phyloP scores from a whole-genome alignment of 2,329 filamentous ascomycete species.

The Aschersonia sp. region DNA sequence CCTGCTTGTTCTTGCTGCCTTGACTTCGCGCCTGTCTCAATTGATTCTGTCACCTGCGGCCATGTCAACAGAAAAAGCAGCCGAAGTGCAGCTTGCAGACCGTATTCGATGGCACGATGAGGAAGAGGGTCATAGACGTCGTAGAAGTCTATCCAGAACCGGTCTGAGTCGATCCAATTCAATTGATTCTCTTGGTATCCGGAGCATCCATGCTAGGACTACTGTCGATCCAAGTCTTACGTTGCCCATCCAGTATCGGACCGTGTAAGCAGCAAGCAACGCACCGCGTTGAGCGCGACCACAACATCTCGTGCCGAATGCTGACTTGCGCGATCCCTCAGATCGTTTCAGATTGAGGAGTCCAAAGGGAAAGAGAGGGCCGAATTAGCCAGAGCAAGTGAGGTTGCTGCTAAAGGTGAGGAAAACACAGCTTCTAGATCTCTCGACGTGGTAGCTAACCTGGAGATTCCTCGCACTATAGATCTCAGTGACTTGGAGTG shows the following conservation, averaged over 20 bases:
- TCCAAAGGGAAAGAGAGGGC: constrained; percentile 29
- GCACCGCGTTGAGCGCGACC: not conserved
- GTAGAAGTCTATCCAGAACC: constrained; percentile 7
- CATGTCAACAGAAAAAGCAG: constrained; percentile 6
- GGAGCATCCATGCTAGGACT: constrained; percentile 18
- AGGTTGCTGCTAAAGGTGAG: constrained; percentile 29
- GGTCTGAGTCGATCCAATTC: constrained; percentile 12
- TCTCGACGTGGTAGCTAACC: not conserved
- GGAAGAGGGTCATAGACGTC: constrained; percentile 13
- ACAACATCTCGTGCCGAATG: not conserved
- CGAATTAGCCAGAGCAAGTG: constrained; percentile 22
- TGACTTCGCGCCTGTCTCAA: not conserved
- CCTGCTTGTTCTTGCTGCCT: not conserved
- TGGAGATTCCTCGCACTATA: constrained; percentile 9
- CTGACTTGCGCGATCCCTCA: not conserved
- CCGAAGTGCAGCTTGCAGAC: constrained; percentile 8
- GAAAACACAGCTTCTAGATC: not conserved
- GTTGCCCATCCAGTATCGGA: constrained; percentile 40
- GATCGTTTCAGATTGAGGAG: constrained; percentile 42
- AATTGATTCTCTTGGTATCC: constrained; percentile 25
- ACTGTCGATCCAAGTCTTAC: constrained; percentile 12
- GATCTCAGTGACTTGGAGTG: constrained; percentile 52
- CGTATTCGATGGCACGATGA: constrained; percentile 23
- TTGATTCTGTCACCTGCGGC: not conserved
- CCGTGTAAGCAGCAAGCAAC: constrained; percentile 23